These are phyloP conservation scores for Hypoxylon sp. DNA, from an alignment of 2,329 filamentous ascomycete genomes.

Conservation along the genomic window DNA sequence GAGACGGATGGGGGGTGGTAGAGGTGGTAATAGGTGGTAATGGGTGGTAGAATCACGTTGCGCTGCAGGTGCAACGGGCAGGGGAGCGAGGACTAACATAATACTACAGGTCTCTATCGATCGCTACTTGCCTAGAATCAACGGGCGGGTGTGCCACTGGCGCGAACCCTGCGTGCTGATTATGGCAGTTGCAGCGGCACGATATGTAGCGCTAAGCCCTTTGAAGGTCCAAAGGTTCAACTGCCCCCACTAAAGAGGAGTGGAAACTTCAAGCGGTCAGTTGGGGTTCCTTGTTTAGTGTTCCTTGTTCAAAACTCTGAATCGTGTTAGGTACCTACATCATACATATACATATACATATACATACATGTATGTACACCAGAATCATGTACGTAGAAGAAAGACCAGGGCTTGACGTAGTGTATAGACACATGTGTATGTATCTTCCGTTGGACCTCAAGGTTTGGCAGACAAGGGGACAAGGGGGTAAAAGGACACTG, in stretches of 20 bases:
- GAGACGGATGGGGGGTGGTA: slow-evolving; percentile 1
- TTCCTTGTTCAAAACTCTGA: not conserved
- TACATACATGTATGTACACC: slow-evolving; percentile 4
- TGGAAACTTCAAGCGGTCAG: slow-evolving; percentile 52
- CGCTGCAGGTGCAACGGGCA: slow-evolving; percentile 48
- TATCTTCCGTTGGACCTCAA: slow-evolving; percentile 8
- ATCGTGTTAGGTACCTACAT: not conserved
- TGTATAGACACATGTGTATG: not conserved
- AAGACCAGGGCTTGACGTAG: not conserved
- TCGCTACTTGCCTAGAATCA: slow-evolving; percentile 37
- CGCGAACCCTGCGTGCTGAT: slow-evolving; percentile 49
- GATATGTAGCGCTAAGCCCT: slow-evolving; percentile 40
- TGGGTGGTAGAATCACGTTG: slow-evolving; percentile 51
- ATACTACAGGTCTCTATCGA: slow-evolving; percentile 32
- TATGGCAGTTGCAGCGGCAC: slow-evolving; percentile 40
- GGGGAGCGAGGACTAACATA: slow-evolving; percentile 16
- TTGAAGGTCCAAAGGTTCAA: slow-evolving; percentile 31
- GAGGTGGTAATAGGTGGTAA: not conserved
- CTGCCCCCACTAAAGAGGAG: slow-evolving; percentile 42
- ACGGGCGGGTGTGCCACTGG: slow-evolving; percentile 47
- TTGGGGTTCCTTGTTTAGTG: slow-evolving; percentile 43
- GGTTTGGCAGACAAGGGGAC: not conserved
- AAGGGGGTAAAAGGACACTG: slow-evolving; percentile 8
- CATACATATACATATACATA: slow-evolving; percentile 11
- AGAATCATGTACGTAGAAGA: not conserved